Evolutionary conservation across 352 stramenopile genomes (phyloP).

Genomic region (Phytopythium sindhum): DNA sequence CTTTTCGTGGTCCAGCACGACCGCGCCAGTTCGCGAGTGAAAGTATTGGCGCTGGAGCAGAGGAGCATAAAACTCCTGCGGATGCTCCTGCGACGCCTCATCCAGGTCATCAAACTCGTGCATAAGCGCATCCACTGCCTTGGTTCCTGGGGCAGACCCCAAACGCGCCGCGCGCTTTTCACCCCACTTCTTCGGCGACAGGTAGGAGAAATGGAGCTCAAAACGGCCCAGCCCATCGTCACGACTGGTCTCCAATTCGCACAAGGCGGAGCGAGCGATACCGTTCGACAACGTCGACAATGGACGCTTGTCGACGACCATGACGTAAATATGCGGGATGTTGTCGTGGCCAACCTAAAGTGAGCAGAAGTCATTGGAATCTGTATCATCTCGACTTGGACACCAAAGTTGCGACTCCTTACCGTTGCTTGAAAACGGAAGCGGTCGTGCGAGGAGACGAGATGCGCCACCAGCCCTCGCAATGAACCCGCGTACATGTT

Average conservation of each 20-base stretch:
- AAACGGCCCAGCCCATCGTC: constrained; percentile 51
- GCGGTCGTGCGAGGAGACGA: constrained; percentile 74
- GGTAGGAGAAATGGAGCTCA: constrained; percentile 63
- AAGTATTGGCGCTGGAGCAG: constrained; percentile 86
- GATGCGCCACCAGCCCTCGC: constrained; percentile 64
- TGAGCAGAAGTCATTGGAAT: background rate
- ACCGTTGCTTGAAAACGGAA: constrained; percentile 78
- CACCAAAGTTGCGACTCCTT: constrained; percentile 2
- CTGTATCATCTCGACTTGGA: background rate
- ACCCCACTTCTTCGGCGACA: constrained; percentile 50
- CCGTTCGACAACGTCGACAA: constrained; percentile 8
- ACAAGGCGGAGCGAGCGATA: constrained; percentile 30
- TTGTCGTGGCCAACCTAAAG: constrained; percentile 68
- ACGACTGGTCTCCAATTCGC: constrained; percentile 50
- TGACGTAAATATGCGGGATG: constrained; percentile 82
- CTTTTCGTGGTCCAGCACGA: constrained; percentile 81
- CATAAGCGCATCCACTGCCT: constrained; percentile 56
- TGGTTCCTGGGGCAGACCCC: constrained; percentile 17
- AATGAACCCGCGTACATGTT: constrained; percentile 79
- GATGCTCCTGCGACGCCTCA: constrained; percentile 47
- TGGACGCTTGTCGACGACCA: constrained; percentile 35
- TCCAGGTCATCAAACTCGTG: constrained; percentile 75
- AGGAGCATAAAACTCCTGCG: constrained; percentile 66
- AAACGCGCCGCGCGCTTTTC: constrained; percentile 12
- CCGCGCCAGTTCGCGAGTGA: constrained; percentile 78